Evolutionary conservation across 208 protist species (phyloP), one percentile per base, ranked within the genome.

Genomic region (Tetramitus jugosus): DNA sequence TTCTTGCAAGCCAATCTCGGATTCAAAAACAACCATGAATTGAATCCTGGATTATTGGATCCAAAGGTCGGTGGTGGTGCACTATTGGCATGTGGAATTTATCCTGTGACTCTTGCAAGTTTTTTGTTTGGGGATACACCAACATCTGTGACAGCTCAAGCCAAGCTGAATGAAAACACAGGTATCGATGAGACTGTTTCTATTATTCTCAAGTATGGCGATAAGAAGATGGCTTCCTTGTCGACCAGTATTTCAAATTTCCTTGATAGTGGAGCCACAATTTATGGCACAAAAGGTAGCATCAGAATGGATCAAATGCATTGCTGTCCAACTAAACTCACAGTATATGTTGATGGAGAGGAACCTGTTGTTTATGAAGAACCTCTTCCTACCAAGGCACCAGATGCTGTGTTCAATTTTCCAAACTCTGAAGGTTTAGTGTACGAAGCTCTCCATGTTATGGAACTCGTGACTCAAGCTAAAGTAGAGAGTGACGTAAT

Each of bases 31-130:
- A 49, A 60, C 2, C 26, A 45, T 26, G 33, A 76, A 35, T n/a
- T 13, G 8, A 31, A 40, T 56, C 23, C 31, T 29, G n/a, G n/a
- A n/a, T n/a, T n/a, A n/a, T 4, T 65, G 7, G 56, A 76, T 56
- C 6, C 1, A 4, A 42, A 53, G 26, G 26, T 65, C 33, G 71
- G 53, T 26, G 71, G 71, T 43, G 71, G 71, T 17, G 33, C 71
- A 76, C 35, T 76, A 40, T 76, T 76, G 71, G 71, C 71, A n/a
- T 60, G 52, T 60, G 71, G 71, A 42, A 60, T 76, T 64, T 76
- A 76, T 43, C 53, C 72, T 31, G 60, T 77, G 43, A 39, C 53
- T 20, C 49, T 77, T 23, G 42, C 64, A 26, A 40, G 14, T 26
- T 10, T 69, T 43, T 45, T 45, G 39, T 60, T 61, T 67, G 10